These are phyloP conservation scores for Rhizoclosmatium sp. DNA, from an alignment of 192 early-diverging fungal species.

Conservation along the genomic window DNA sequence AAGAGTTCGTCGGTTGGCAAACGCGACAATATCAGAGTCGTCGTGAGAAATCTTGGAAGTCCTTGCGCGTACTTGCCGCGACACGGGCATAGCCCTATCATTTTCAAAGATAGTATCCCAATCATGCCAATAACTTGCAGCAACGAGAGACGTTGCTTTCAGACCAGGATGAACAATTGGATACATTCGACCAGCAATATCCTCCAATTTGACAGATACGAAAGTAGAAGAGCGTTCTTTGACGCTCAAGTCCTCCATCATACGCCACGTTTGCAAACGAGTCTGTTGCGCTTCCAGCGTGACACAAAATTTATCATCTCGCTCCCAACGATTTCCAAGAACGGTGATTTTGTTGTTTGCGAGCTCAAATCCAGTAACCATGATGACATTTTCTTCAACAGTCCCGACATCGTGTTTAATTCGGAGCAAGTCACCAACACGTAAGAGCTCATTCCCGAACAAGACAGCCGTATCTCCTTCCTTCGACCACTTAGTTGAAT, in stretches of 20 bases:
- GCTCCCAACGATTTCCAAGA: constrained; percentile 25
- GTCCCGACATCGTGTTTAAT: constrained; percentile 5
- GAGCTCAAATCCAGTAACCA: not conserved
- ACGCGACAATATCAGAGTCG: constrained; percentile 14
- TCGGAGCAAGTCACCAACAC: constrained; percentile 41
- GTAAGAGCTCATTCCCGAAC: constrained; percentile 39
- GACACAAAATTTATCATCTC: constrained; percentile 18
- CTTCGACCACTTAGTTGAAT: constrained; percentile 11
- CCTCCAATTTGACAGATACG: constrained; percentile 11
- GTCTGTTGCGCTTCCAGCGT: constrained; percentile 11
- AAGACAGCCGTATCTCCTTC: constrained; percentile 23
- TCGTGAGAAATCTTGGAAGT: not conserved
- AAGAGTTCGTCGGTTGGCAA: no score
- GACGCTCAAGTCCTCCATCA: constrained; percentile 3
- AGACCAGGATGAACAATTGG: constrained; percentile 29
- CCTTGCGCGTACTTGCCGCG: not conserved
- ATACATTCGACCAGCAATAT: constrained; percentile 40
- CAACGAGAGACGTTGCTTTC: not conserved
- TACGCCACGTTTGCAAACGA: constrained; percentile 14
- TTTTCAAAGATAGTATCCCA: constrained; percentile 15
- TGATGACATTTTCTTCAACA: constrained; percentile 3
- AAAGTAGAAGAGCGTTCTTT: not conserved
- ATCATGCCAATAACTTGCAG: constrained; percentile 31
- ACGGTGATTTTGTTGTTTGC: not conserved
- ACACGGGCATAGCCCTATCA: not conserved